Conservation (phyloP, 352 stramenopile species). For the Phytopythium oedochilum region DNA sequence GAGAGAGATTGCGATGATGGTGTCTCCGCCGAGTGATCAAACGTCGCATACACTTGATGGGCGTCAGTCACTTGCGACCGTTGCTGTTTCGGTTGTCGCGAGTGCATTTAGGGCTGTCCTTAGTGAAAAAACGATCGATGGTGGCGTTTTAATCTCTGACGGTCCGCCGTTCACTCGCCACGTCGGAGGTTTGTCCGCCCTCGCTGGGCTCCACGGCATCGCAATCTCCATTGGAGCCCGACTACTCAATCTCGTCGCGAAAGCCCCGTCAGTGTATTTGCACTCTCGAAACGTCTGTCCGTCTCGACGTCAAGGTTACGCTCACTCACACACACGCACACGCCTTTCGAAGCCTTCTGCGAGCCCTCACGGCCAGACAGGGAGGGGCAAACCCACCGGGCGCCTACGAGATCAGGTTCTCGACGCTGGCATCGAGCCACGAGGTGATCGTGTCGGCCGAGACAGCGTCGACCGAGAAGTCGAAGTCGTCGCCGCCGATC, state of each 20-base stretch:
- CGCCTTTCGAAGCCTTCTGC: background rate
- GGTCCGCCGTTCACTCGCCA: too few species aligned
- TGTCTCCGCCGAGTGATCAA: background rate
- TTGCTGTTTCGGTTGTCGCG: background rate
- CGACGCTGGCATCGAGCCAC: conserved; percentile 31
- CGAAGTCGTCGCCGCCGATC: conserved; percentile 34
- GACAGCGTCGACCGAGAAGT: conserved; percentile 29
- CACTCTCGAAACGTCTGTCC: background rate
- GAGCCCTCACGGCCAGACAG: background rate
- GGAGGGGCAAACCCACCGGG: background rate
- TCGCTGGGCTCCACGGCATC: too few species aligned
- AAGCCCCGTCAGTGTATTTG: too few species aligned
- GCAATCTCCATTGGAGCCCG: too few species aligned
- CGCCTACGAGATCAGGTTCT: conserved; percentile 28
- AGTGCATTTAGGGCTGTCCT: background rate
- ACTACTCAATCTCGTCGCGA: too few species aligned
- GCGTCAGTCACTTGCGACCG: background rate
- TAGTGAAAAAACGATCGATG: background rate
- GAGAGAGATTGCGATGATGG: too few species aligned
- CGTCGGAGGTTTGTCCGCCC: too few species aligned
- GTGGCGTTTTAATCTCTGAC: too few species aligned
- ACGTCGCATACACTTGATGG: background rate
- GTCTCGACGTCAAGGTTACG: background rate
- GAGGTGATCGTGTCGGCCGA: conserved; percentile 19
- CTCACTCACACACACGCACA: background rate